Evolutionary conservation across 257 asterid species (phyloP), one percentile per base, ranked within the genome.

Genomic region (Capsicum baccatum): DNA sequence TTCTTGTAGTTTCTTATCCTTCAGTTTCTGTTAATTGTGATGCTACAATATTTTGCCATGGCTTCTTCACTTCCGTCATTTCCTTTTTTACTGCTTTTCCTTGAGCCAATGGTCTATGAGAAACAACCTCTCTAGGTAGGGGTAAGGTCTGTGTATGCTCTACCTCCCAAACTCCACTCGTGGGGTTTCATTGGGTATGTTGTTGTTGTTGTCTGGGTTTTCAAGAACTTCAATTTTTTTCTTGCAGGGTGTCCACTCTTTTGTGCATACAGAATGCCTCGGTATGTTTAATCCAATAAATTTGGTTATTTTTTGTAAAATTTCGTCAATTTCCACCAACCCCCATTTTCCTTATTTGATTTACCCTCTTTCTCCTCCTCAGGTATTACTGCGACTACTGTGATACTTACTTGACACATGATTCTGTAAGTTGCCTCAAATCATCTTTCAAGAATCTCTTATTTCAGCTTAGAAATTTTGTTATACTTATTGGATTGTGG

Each of bases 361-460:
- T 47, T 26, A 3, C 11, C 9, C 71, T 19, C 12, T 9, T 66
- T 62, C 8, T 82, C 39, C 35, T 63, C 7, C 1, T 39, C 88
- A 86, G 88, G 81, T 86, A 86, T 74, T 86, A 86, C 47, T 86
- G 88, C 55, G 88, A 86, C 21, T 86, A 86, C 26, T 86, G 88
- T 56, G 88, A 85, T 47, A 85, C 88, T 63, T 85, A 85, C 83
- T 74, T 85, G 73, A 85, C 85, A 0, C 88, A 85, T 82, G 88
- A 85, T 82, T 85, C 88, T 74, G 88, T 85, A 74, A 85, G 88
- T 74, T 15, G 2, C 56, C 44, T 5, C 14, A 17, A 39, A 11
- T 39, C 7, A 14, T 17, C 44, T 21, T 8, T 11, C 33, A 13
- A 39, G 44, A 58, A 11, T 81, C 21, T 67, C 26, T 39, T 11